Base-by-base conservation (phyloP, 1,284 basidiomycete species). In the Cryptococcus floricola region DNA sequence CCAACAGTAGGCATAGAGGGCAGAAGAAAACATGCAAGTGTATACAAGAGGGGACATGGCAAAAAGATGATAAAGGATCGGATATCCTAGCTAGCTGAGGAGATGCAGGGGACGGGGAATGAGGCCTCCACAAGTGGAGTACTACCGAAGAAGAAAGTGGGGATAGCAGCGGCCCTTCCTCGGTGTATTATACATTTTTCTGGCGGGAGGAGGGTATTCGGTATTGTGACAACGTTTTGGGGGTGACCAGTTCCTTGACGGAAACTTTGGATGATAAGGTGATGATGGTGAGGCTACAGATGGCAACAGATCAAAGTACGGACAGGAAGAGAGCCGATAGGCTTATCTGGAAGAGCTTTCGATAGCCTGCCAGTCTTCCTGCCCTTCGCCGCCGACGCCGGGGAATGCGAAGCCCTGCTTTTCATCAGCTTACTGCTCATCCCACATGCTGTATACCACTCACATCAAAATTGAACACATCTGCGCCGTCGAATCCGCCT, bases 381-480 rank as follows among this genome's bases (percentile, higher is more conserved):
- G 45, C 10, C 16, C 16, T 27, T 46, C 45, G 9, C 45, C 31
- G 31, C 31, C 19, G 18, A 46, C 45, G 27, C 27, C 25, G 7
- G 45, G 45, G 45, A 46, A 46, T 12, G 45, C 19, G 9, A 46
- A 46, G 8, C 27, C 27, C 45, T 46, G 27, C 14, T 10, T n/a
- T 12, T 8, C 0, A 27, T 23, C 16, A 46, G 23, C 16, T 16
- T 23, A 9, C 25, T 46, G 16, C 9, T 12, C 19, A 25, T 46
- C 25, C 18, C 45, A n/a, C 9, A n/a, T 10, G 10, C 10, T n/a
- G 12, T 42, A 42, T 42, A 18, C 23, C 3, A 52, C 57, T 51
- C 45, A 59, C 57, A 37, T 55, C 57, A 37, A 59, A 59, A 37
- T 59, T 55, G 57, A 59, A 55, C 12, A 43, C 50, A 12, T 37